phyloP scores from a whole-genome alignment of 371 early-diverging fungal species.

The Phascolomyces articulosus region DNA sequence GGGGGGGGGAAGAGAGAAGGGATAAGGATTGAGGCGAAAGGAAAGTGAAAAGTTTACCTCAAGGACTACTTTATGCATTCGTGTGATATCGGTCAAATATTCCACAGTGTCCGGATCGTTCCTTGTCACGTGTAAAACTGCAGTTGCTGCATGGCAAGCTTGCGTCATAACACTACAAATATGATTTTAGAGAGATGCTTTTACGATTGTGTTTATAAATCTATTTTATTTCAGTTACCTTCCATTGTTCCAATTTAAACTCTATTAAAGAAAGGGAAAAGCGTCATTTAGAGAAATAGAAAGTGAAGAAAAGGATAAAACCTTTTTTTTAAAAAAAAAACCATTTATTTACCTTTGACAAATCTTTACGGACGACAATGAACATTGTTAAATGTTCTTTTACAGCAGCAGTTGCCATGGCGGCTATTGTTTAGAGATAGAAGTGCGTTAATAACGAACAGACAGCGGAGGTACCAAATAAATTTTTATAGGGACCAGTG shows the following conservation, averaged over 20 bases:
- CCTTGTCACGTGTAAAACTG: conserved; percentile 64
- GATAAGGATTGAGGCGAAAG: neutral
- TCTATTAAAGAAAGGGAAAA: conserved; percentile 30
- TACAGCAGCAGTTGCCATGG: conserved; percentile 1
- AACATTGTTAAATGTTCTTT: conserved; percentile 62
- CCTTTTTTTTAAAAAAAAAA: conserved; percentile 7
- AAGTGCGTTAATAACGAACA: too few species aligned
- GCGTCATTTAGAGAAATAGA: too few species aligned
- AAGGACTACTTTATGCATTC: conserved; percentile 85
- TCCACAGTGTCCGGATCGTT: conserved; percentile 62
- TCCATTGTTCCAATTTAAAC: conserved; percentile 78
- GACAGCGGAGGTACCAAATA: too few species aligned
- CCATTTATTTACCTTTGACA: conserved; percentile 63
- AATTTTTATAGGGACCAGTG: too few species aligned
- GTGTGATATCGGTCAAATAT: conserved; percentile 65
- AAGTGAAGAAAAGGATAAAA: neutral
- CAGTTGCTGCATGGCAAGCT: conserved; percentile 85
- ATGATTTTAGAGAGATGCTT: neutral
- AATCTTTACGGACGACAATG: conserved; percentile 83
- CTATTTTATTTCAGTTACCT: too few species aligned
- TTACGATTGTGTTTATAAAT: too few species aligned
- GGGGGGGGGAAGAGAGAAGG: neutral
- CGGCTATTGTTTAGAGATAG: neutral
- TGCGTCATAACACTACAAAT: conserved; percentile 76
- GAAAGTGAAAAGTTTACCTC: conserved; percentile 52